A percentile compares a stretch with the other conserved stretches of the same genome.
These are phyloP conservation scores for Beauveria scarabaeidicola DNA, from an alignment of 2,329 filamentous ascomycete genomes.

Conservation along the genomic window DNA sequence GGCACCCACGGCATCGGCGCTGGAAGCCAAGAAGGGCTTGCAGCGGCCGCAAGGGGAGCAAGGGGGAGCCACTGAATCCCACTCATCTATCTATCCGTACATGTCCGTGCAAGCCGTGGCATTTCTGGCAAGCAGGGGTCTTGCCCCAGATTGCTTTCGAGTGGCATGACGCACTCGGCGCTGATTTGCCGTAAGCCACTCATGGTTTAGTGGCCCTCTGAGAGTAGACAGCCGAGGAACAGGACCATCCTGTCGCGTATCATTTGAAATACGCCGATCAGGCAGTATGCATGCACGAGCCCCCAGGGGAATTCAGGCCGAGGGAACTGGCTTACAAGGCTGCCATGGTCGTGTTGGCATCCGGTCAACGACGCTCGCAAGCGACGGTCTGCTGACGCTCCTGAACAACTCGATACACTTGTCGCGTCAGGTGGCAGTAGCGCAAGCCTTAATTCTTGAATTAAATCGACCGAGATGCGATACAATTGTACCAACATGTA, in stretches of 20 bases:
- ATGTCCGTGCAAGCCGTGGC: not conserved
- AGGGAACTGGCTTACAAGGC: not conserved
- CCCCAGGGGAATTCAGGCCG: not conserved
- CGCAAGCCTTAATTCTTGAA: not conserved
- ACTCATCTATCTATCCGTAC: not conserved
- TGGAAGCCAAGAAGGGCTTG: not conserved
- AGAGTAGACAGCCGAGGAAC: slow-evolving; percentile 2
- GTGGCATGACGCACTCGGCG: slow-evolving; percentile 9
- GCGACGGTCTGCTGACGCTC: not conserved
- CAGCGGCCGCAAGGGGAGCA: not conserved
- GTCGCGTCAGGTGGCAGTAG: not conserved
- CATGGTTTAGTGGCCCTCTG: not conserved
- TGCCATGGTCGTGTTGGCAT: not conserved
- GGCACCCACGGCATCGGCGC: not conserved
- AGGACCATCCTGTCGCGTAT: not conserved
- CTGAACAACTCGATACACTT: not conserved
- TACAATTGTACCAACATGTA: not conserved
- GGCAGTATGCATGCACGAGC: not conserved
- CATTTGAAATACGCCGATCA: not conserved
- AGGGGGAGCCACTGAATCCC: not conserved
- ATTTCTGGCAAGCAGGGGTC: slow-evolving; percentile 19
- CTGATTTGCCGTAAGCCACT: slow-evolving; percentile 9
- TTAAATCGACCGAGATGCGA: no score
- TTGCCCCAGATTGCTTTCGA: slow-evolving; percentile 24
- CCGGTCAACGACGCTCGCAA: not conserved